Conservation (phyloP, 306 rosid species). For the Sphenostylis stenocarpa region DNA sequence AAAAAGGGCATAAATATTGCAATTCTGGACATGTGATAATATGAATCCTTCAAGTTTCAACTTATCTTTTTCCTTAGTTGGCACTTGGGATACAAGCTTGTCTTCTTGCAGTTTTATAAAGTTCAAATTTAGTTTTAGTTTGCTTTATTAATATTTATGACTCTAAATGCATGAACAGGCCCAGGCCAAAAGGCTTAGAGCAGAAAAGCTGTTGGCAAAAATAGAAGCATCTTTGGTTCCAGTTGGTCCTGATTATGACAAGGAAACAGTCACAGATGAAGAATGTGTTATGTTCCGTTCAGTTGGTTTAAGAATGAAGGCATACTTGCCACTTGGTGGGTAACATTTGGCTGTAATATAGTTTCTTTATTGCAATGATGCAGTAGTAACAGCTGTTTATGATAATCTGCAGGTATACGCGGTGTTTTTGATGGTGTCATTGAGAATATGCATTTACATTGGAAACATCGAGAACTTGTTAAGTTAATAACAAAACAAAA, state of each 20-base stretch:
- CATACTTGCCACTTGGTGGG: constrained; percentile 90
- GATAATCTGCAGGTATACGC: constrained; percentile 69
- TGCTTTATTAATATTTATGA: constrained; percentile 1
- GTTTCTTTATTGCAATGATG: constrained; percentile 26
- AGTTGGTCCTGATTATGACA: constrained; percentile 75
- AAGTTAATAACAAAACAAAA: constrained; percentile 85
- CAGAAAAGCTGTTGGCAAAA: constrained; percentile 67
- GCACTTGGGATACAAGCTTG: not conserved
- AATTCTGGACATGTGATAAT: not conserved
- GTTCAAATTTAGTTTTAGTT: constrained; percentile 6
- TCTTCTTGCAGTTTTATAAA: not conserved
- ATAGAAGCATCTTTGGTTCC: constrained; percentile 83
- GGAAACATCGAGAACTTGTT: constrained; percentile 96
- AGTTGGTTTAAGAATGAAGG: constrained; percentile 88
- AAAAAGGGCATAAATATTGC: not conserved
- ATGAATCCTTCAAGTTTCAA: not conserved
- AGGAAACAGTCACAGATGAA: constrained; percentile 94
- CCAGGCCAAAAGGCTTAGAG: constrained; percentile 74
- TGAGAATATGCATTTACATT: constrained; percentile 96
- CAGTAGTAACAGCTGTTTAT: constrained; percentile 29
- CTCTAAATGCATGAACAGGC: constrained; percentile 61
- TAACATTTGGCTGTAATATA: constrained; percentile 24
- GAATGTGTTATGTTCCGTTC: constrained; percentile 87
- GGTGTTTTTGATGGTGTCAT: constrained; percentile 88
- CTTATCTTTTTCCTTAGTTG: not conserved